A percentile compares a stretch with the other conserved stretches of the same genome.
Conservation (phyloP, 2,329 filamentous ascomycete species). For the Lasiodiplodia sp. region DNA sequence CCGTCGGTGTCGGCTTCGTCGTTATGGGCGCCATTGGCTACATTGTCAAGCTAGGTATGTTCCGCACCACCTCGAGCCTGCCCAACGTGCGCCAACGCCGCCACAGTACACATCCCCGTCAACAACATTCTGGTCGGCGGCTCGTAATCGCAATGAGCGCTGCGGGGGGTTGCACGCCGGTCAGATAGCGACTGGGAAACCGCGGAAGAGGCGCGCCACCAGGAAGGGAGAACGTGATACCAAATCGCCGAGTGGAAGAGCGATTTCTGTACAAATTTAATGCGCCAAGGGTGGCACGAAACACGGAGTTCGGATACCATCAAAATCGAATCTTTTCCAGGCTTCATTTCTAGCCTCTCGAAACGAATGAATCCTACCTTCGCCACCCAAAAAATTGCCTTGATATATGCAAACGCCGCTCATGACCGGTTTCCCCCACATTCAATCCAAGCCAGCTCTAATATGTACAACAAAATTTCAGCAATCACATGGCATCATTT, state of each 20-base stretch:
- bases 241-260: conserved; percentile 12
- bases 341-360: not conserved
- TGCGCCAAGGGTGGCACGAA: conserved; percentile 23
- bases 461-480: conserved; percentile 17
- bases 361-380: conserved; percentile 14
- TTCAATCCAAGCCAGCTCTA: not conserved
- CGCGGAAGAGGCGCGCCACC: not conserved
- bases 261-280: conserved; percentile 29
- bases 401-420: conserved; percentile 16
- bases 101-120: conserved; percentile 58
- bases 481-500: too few relatives aligned
- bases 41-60: conserved; percentile 58
- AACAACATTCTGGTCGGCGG: conserved; percentile 61
- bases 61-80: not conserved
- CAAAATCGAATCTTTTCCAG: conserved; percentile 23
- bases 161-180: not conserved
- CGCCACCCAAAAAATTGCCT: not conserved
- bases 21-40: conserved; percentile 63
- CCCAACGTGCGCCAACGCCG: conserved; percentile 17
- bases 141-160: conserved; percentile 37
- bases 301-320: conserved; percentile 28
- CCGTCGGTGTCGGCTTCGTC: conserved; percentile 61
- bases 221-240: conserved; percentile 22
- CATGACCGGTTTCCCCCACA: not conserved
- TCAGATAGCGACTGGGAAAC: not conserved